These are phyloP conservation scores for Kockovaella imperatae DNA, from an alignment of 768 basidiomycete genomes.

Conservation along the genomic window DNA sequence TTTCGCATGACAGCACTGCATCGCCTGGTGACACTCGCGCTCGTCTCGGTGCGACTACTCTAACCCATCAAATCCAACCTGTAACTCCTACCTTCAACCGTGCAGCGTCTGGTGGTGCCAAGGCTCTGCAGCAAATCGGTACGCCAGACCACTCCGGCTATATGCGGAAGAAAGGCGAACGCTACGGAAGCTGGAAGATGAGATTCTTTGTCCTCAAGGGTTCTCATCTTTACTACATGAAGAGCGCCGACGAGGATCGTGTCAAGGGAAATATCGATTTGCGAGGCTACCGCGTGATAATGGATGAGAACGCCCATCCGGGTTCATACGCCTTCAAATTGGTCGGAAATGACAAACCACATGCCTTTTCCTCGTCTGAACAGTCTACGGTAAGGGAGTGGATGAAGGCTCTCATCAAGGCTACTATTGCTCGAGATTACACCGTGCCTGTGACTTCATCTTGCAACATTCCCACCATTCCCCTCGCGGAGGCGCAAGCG, in stretches of 20 bases:
- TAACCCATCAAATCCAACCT: constrained; percentile 30
- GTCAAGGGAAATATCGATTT: constrained; percentile 96
- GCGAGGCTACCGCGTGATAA: constrained; percentile 80
- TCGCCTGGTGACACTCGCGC: constrained; percentile 11
- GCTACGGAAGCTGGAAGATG: constrained; percentile 85
- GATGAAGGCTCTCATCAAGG: constrained; percentile 99
- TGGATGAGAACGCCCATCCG: constrained; percentile 84
- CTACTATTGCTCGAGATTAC: constrained; percentile 90
- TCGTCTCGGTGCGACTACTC: constrained; percentile 12
- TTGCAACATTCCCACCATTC: constrained; percentile 93
- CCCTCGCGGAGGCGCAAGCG: constrained; percentile 84
- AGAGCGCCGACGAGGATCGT: constrained; percentile 71
- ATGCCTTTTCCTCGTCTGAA: constrained; percentile 88
- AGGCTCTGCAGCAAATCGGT: constrained; percentile 83
- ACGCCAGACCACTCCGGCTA: constrained; percentile 81
- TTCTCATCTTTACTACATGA: constrained; percentile 77
- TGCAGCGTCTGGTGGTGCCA: constrained; percentile 39
- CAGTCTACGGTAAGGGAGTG: constrained; percentile 79
- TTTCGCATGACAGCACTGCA: background rate
- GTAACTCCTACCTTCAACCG: constrained; percentile 20
- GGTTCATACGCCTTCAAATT: constrained; percentile 93
- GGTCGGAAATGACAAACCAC: constrained; percentile 75
- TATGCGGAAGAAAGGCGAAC: constrained; percentile 92
- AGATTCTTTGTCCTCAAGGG: constrained; percentile 91
- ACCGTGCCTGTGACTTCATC: constrained; percentile 90